Evolutionary conservation across 495 filamentous ascomycete species (phyloP).

Genomic region (Halenospora varia): DNA sequence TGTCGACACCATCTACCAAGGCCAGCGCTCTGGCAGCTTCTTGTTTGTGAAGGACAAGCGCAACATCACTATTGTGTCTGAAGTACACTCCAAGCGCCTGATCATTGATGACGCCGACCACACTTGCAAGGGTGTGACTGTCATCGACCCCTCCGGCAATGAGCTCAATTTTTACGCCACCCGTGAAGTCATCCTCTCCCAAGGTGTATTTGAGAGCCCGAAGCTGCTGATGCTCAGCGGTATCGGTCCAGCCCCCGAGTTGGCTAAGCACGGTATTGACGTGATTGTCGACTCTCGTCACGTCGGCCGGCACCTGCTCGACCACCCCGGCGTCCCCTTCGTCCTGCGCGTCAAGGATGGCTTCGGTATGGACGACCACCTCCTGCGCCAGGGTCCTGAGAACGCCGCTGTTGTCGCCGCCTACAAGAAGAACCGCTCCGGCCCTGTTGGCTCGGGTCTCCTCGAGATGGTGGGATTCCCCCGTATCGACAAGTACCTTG

Average conservation of each 20-base stretch:
- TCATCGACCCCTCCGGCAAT: slow-evolving; percentile 1
- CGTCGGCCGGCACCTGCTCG: slow-evolving; percentile 60
- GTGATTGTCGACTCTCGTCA: slow-evolving; percentile 51
- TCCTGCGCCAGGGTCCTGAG: slow-evolving; percentile 45
- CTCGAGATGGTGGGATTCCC: slow-evolving; percentile 51
- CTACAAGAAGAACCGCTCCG: slow-evolving; percentile 41
- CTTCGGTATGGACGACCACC: slow-evolving; percentile 46
- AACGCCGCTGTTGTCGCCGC: slow-evolving; percentile 34
- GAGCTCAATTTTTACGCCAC: slow-evolving; percentile 12
- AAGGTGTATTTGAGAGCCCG: slow-evolving; percentile 15
- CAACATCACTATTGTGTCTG: slow-evolving; percentile 49
- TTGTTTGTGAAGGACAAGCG: slow-evolving; percentile 49
- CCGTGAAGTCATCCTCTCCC: slow-evolving; percentile 20
- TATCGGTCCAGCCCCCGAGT: slow-evolving; percentile 23
- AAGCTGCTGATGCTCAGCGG: slow-evolving; percentile 20
- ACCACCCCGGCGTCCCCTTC: slow-evolving; percentile 45
- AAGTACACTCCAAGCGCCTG: slow-evolving; percentile 45
- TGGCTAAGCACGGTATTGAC: slow-evolving; percentile 44
- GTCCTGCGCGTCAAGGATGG: slow-evolving; percentile 54
- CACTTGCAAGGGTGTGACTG: slow-evolving; percentile 4
- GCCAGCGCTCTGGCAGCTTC: slow-evolving; percentile 48
- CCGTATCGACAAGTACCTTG: slow-evolving; percentile 43
- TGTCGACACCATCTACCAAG: slow-evolving; percentile 54
- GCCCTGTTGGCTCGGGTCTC: slow-evolving; percentile 44
- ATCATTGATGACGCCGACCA: slow-evolving; percentile 45